Evolutionary conservation across 2,329 filamentous ascomycete genomes (phyloP).

Genomic region (Stagonosporopsis vannaccii): DNA sequence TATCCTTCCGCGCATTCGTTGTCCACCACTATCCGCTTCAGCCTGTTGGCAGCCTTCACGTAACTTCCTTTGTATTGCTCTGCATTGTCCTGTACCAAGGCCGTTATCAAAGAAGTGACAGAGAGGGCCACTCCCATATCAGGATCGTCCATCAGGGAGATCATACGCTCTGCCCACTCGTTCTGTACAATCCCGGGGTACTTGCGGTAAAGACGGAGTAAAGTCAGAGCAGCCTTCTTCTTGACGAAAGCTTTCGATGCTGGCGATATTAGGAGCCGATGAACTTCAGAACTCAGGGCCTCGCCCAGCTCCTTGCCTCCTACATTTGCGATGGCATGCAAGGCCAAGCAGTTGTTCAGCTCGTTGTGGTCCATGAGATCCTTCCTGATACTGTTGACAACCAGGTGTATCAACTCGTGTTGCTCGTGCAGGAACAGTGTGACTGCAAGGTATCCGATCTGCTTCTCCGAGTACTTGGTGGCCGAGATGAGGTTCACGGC

Average conservation of each 20-base stretch:
- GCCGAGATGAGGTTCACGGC: constrained; percentile 97
- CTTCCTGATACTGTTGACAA: constrained; percentile 98
- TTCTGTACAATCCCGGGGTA: constrained; percentile 91
- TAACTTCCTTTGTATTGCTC: constrained; percentile 95
- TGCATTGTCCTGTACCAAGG: constrained; percentile 90
- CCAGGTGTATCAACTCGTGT: constrained; percentile 92
- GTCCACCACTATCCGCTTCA: constrained; percentile 91
- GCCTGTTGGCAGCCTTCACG: constrained; percentile 85
- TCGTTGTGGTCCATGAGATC: constrained; percentile 95
- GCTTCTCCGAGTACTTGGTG: constrained; percentile 97
- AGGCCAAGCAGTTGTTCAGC: constrained; percentile 92
- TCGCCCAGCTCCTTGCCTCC: constrained; percentile 97
- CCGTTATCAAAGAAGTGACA: constrained; percentile 94
- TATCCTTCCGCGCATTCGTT: constrained; percentile 90
- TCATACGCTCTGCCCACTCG: constrained; percentile 97
- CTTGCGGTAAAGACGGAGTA: constrained; percentile 93
- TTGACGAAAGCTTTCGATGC: constrained; percentile 97
- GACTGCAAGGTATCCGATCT: constrained; percentile 97
- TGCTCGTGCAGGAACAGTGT: constrained; percentile 97
- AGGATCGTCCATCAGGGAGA: constrained; percentile 96
- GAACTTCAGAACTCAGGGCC: constrained; percentile 88
- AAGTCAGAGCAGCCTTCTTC: constrained; percentile 95
- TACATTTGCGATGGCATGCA: constrained; percentile 98
- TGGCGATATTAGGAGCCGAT: constrained; percentile 93
- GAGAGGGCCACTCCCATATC: constrained; percentile 95